Evolutionary conservation across 495 filamentous ascomycete genomes (phyloP), one percentile per base, ranked within the genome.

Genomic region (Haplographium delicatum): DNA sequence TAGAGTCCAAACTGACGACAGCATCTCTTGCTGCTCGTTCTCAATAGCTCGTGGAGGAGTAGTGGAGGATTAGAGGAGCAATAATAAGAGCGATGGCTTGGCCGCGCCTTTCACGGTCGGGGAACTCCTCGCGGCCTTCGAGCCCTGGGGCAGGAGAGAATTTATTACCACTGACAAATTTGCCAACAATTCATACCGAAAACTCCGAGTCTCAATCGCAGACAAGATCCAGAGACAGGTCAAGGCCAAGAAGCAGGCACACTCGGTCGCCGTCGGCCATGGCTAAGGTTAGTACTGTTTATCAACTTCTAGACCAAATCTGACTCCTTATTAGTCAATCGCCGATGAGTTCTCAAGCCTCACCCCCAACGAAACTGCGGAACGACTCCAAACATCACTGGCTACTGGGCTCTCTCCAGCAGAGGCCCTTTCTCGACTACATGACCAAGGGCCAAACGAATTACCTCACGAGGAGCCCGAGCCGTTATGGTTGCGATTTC

Each of bases 391-490:
- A 41, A 89, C 93, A n/a, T 96, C 91, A 20, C 72, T 95, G 20
- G 78, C 72, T 13, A 74, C 88, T 56, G 93, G 93, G 24, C 76
- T 99, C 18, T 78, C 85, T 1, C 85, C 88, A 2, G 72, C 83
- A 5, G 88, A 95, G 66, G 91, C 89, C 11, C 76, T 87, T 53
- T 72, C 85, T 23, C 82, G 91, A 48, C 71, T 95, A 24, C 77
- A 82, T 50, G 80, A 83, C 47, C 77, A 93, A 75, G 93, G 93
- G 20, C 82, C 87, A 8, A 99, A 99, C 63, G 93, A 99, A 67
- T 83, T 99, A 37, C 89, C 91, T 5, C 88, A 91, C 57, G 88
- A 95, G 47, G 84, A 90, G 51, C 89, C 91, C 4, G 93, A 99
- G 69, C 90, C 93, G 13, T 68, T 96, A 44, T 97, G 93, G 86